Evolutionary conservation across 805 yeast genomes (phyloP), one percentile per base, ranked within the genome.

Genomic region (Metschnikowia noctiluminum): DNA sequence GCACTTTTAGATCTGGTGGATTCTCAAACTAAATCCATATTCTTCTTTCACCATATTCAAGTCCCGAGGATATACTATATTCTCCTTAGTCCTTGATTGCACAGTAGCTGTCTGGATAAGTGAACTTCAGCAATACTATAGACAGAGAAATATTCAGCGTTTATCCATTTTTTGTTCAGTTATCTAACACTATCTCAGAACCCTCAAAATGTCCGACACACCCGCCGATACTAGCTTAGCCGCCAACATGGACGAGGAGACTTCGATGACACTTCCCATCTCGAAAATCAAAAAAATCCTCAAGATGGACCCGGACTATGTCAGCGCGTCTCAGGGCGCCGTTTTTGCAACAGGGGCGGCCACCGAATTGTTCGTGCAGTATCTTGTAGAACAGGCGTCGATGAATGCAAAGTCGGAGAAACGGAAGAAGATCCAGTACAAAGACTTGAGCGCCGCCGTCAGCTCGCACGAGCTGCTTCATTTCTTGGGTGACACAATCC

Each of bases 301-400:
- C 62, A 86, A 85, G 58, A 76, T 84, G 62, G 95, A 87, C 62
- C 88, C 89, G 13, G 90, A 84, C 35, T 85, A 84, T 55, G 66
- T 75, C 7, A 78, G 84, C 1, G 81, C 88, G 1, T 80, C 89
- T 2, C 84, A 80, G 48, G 72, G 82, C 28, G 89, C 92, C 0
- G 87, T 84, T n/a, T 84, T 80, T 61, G 78, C 89, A 13, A 73
- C 87, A 7, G 89, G 88, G 2, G 75, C 85, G n/a, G 90, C 94
- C 8, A 81, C 92, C 0, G 94, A 87, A 58, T 66, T 85, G 21
- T 87, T 87, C 60, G 74, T 87, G 21, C 84, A 82, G 63, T 79
- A 81, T 59, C 73, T 87, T 51, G 77, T 87, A 1, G 89, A 84
- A 60, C 88, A 85, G 60, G 90, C 94, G 0, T 71, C 81, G 6